Conservation (phyloP, 2,329 filamentous ascomycete genomes). For the Fusarium transvaalense region DNA sequence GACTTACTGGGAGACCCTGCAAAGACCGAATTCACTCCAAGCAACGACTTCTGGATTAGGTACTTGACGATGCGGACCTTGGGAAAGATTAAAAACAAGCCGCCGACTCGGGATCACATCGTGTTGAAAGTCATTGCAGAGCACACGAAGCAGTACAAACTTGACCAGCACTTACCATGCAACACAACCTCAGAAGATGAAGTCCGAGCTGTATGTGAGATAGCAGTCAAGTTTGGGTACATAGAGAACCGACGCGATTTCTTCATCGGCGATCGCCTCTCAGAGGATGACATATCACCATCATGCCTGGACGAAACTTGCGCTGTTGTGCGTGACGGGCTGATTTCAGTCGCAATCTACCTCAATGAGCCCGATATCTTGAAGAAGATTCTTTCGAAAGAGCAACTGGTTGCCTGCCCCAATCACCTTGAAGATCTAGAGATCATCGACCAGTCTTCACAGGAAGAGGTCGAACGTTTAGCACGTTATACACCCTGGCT, state of each 20-base stretch:
- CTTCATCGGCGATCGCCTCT: background rate
- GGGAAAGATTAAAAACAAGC: background rate
- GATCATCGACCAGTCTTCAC: accelerated
- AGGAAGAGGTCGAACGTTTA: accelerated
- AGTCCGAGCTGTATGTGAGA: background rate
- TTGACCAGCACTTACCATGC: accelerated
- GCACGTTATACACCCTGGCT: background rate
- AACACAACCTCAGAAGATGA: background rate
- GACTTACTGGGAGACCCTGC: accelerated
- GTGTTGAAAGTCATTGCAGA: background rate
- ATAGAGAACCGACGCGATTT: conserved; percentile 8
- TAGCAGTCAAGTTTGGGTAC: conserved; percentile 3
- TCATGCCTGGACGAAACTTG: background rate
- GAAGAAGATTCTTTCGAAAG: background rate
- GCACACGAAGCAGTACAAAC: background rate
- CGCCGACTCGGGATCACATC: background rate
- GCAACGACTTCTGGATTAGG: background rate
- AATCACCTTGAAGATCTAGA: accelerated
- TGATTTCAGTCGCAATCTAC: background rate
- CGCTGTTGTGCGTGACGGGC: background rate
- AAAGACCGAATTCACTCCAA: background rate
- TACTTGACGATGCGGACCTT: background rate
- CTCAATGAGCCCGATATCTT: background rate
- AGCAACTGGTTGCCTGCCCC: background rate
- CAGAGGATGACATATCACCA: accelerated